Percentiles rank a stretch among this genome's conserved stretches.
phyloP scores from a whole-genome alignment of 306 rosid species.

The Castanea sativa region DNA sequence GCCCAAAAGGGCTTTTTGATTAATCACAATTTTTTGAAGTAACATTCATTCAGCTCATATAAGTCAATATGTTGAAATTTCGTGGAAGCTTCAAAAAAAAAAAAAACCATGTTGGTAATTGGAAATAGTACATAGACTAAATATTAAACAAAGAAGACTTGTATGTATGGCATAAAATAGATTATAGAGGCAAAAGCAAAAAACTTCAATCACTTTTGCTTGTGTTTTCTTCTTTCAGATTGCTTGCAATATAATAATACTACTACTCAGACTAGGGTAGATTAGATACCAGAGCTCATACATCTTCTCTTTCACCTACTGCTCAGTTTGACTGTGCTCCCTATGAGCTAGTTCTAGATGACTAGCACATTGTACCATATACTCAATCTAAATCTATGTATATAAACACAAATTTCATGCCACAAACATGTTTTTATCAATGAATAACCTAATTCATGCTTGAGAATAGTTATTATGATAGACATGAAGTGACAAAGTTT shows the following conservation, averaged over 20 bases:
- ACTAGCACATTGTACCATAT: neutral
- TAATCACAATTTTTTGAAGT: neutral
- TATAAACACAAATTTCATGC: neutral
- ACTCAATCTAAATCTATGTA: neutral
- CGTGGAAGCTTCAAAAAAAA: neutral
- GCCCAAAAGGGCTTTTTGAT: neutral
- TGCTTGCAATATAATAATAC: neutral
- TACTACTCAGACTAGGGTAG: too few relatives aligned
- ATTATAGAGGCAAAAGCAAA: neutral
- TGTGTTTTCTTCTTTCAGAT: neutral
- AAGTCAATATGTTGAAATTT: neutral
- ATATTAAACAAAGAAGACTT: neutral
- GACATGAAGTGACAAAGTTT: too few relatives aligned
- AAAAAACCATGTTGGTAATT: neutral
- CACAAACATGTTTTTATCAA: neutral
- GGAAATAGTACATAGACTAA: neutral
- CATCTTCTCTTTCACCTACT: neutral
- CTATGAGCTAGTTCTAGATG: neutral
- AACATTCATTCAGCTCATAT: neutral
- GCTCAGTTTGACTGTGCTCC: neutral
- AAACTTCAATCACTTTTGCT: neutral
- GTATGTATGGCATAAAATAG: neutral
- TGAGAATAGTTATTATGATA: too few relatives aligned
- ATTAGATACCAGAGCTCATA: neutral
- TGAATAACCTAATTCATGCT: too few relatives aligned